Evolutionary conservation across 495 filamentous ascomycete species (phyloP).

Genomic region (Bombardia bombarda): DNA sequence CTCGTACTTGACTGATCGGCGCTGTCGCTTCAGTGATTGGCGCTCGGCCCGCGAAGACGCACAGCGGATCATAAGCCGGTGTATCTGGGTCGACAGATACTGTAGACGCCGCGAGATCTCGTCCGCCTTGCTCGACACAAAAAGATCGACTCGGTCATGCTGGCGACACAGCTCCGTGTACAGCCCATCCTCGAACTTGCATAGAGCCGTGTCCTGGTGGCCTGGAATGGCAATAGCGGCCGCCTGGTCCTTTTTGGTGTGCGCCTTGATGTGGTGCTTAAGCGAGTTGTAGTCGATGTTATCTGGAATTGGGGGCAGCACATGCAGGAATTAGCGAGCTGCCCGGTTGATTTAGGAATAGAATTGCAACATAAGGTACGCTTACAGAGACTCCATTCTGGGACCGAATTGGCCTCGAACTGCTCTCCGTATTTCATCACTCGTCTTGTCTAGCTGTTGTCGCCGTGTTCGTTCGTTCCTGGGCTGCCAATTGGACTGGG

Average conservation of each 20-base stretch:
- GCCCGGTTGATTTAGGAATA: background rate
- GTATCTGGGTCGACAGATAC: conserved; percentile 44
- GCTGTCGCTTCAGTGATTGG: conserved; percentile 30
- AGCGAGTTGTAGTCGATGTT: conserved; percentile 74
- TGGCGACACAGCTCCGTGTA: conserved; percentile 54
- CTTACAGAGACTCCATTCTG: conserved; percentile 80
- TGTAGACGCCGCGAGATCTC: conserved; percentile 54
- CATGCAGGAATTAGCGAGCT: conserved; percentile 1
- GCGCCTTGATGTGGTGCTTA: conserved; percentile 63
- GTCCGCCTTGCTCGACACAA: conserved; percentile 63
- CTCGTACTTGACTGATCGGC: conserved; percentile 42
- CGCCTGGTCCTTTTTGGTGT: conserved; percentile 53
- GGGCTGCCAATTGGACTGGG: no score
- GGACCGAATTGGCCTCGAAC: conserved; percentile 73
- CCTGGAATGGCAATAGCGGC: conserved; percentile 61
- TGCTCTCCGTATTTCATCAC: conserved; percentile 65
- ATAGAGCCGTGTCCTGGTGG: conserved; percentile 40
- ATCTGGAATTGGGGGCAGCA: conserved; percentile 20
- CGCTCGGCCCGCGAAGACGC: conserved; percentile 19
- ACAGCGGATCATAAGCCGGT: conserved; percentile 37
- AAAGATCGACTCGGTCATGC: conserved; percentile 60
- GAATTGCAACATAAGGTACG: conserved; percentile 14
- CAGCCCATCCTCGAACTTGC: conserved; percentile 53
- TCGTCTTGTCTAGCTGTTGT: no score
- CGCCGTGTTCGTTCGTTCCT: no score